Evolutionary conservation across 2,329 filamentous ascomycete genomes (phyloP), one percentile per base, ranked within the genome.

Genomic region (Phialocephala sp.): DNA sequence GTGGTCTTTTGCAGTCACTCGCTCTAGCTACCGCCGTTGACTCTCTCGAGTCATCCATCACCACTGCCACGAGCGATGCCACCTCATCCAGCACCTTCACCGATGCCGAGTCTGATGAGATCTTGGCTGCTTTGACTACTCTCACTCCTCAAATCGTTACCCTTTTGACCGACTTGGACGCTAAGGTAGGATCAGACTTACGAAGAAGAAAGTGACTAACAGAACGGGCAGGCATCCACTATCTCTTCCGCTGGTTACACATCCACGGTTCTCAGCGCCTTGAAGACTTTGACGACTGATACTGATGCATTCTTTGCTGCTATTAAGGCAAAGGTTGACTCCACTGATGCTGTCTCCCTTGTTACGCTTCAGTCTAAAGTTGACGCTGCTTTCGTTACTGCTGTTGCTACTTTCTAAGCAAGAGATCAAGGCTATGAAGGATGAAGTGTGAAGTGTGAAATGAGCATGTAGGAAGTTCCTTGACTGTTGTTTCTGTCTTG

Each of bases 151-250:
- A 47, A 1, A 63, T 66, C 24, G 45, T 60, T 27, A 63, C 64
- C n/a, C 57, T 66, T 11, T 57, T 66, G 60, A 35, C 32, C 12
- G 57, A 63, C 52, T 58, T 66, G 39, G 58, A 66, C 57, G 64
- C 60, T 15, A 66, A 62, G 54, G 64, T 63, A 63, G 39, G 64
- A 22, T 5, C 32, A 24, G 8, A 55, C 24, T 24, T 20, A 20
- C 8, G n/a, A 45, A 45, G 43, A 8, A 20, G n/a, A 45, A n/a
- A 8, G n/a, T 50, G 4, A 11, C n/a, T 50, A 24, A 50, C 12
- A 22, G n/a, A 22, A 24, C 2, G 6, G 8, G 6, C n/a, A 50
- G 45, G 45, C 45, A 1, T 50, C 45, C 8, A 20, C n/a, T 50
- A 11, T 50, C 8, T 50, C 45, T n/a, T 50, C 52, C 12, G 60